Conservation (phyloP, 148 eudicot genomes). For the Vaccinium darrowii region DNA sequence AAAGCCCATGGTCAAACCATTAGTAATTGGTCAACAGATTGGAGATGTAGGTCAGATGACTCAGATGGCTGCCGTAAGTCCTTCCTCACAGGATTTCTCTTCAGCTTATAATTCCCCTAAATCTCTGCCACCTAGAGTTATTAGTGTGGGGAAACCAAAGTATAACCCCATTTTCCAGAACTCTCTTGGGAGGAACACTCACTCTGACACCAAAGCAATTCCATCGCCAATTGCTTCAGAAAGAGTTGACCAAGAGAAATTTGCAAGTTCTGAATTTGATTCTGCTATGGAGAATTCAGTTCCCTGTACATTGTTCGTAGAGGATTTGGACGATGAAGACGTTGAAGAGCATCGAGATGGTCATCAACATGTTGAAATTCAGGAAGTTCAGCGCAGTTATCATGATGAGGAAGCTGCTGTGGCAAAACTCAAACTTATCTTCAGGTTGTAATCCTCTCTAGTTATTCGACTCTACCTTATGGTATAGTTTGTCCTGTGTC, state of each 20-base stretch:
- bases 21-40: slow-evolving; percentile 27
- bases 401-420: slow-evolving; percentile 67
- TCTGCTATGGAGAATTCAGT: slow-evolving; percentile 26
- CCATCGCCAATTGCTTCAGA: slow-evolving; percentile 27
- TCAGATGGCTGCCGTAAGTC: slow-evolving; percentile 31
- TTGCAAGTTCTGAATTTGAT: slow-evolving; percentile 32
- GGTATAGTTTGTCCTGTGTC: slow-evolving; percentile 9
- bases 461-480: slow-evolving; percentile 11
- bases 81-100: slow-evolving; percentile 32
- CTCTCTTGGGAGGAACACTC: slow-evolving; percentile 33
- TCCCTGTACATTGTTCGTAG: slow-evolving; percentile 24
- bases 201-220: slow-evolving; percentile 27
- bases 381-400: slow-evolving; percentile 36
- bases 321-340: slow-evolving; percentile 31
- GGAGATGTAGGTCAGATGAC: slow-evolving; percentile 28
- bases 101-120: slow-evolving; percentile 22
- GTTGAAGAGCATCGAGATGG: slow-evolving; percentile 23
- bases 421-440: slow-evolving; percentile 74
- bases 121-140: slow-evolving; percentile 28
- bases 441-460: slow-evolving; percentile 50
- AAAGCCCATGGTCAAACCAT: slow-evolving; percentile 31
- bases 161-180: slow-evolving; percentile 29
- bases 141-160: slow-evolving; percentile 25
- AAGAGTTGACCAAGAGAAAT: slow-evolving; percentile 27
- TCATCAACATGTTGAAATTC: slow-evolving; percentile 32